Evolutionary conservation across 2,329 filamentous ascomycete species (phyloP).

Genomic region (Lasiodiplodia citricola): DNA sequence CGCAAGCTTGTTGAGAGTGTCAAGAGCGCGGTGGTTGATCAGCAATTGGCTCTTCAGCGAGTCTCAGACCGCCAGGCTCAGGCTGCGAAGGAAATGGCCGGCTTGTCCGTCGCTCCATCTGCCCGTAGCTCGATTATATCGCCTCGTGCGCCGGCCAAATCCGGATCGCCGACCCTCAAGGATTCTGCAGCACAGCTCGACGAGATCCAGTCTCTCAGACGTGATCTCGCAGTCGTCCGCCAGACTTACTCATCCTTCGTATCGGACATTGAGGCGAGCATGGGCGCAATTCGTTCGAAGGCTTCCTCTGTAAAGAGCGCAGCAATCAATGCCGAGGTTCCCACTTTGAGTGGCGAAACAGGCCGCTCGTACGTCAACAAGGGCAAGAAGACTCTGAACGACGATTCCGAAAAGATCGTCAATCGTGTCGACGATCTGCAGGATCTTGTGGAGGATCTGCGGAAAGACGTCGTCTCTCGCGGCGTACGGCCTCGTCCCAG

Average conservation of each 20-base stretch:
- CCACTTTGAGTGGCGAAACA: constrained; percentile 74
- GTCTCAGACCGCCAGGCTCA: constrained; percentile 93
- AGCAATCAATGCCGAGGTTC: constrained; percentile 72
- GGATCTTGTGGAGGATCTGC: constrained; percentile 92
- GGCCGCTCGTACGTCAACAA: constrained; percentile 83
- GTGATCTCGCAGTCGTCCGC: constrained; percentile 87
- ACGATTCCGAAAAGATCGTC: constrained; percentile 89
- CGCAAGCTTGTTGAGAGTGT: constrained; percentile 85
- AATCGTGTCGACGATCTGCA: constrained; percentile 95
- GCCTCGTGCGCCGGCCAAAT: constrained; percentile 34
- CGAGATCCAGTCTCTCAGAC: constrained; percentile 81
- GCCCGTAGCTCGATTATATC: constrained; percentile 42
- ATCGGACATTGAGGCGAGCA: constrained; percentile 84
- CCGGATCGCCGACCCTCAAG: constrained; percentile 33
- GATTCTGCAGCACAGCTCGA: constrained; percentile 66
- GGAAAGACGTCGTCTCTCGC: constrained; percentile 93
- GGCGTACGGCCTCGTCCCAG: constrained; percentile 89
- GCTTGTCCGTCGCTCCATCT: constrained; percentile 57
- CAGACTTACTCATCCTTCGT: constrained; percentile 94
- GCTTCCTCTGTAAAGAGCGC: constrained; percentile 79
- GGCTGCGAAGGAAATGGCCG: constrained; percentile 83
- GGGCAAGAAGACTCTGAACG: constrained; percentile 84
- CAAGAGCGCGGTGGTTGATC: constrained; percentile 81
- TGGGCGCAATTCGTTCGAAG: constrained; percentile 81
- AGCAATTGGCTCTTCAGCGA: constrained; percentile 78